Percentiles rank a stretch among this genome's conserved stretches.
Evolutionary conservation across 176 grass and related monocot species (phyloP).

Genomic region (Urochloa ruziziensis): DNA sequence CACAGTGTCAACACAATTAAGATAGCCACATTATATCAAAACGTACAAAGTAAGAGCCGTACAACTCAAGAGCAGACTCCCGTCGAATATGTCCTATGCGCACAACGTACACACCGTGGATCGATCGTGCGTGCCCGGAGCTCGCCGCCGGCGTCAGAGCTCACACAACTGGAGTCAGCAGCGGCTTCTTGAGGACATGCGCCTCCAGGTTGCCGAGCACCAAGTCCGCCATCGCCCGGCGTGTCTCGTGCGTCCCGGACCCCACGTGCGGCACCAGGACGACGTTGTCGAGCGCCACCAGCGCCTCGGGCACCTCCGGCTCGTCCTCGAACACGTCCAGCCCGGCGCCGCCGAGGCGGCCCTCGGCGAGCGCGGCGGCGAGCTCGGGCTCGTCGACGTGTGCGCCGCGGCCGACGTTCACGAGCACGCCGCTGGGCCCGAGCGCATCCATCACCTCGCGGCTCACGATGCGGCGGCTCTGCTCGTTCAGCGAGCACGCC

Average conservation of each 20-base stretch:
- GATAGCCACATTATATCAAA: too few relatives aligned
- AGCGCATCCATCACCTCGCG: conserved; percentile 76
- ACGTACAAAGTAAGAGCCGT: too few relatives aligned
- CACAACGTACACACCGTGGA: too few relatives aligned
- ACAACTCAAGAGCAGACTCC: too few relatives aligned
- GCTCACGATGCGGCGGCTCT: conserved; percentile 70
- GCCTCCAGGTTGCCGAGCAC: conserved; percentile 89
- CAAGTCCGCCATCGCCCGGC: conserved; percentile 69
- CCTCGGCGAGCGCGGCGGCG: conserved; percentile 55
- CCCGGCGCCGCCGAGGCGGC: conserved; percentile 68
- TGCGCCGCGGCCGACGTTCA: conserved; percentile 78
- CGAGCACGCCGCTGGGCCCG: conserved; percentile 67
- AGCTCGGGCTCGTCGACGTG: conserved; percentile 86
- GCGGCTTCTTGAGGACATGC: conserved; percentile 53
- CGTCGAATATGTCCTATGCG: too few relatives aligned
- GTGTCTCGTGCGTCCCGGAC: conserved; percentile 60
- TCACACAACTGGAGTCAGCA: conserved; percentile 75
- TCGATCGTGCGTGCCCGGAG: too few relatives aligned
- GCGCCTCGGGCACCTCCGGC: conserved; percentile 57
- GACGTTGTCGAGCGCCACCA: conserved; percentile 69
- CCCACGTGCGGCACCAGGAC: conserved; percentile 83
- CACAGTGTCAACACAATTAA: too few relatives aligned
- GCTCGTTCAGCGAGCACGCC: conserved; percentile 65
- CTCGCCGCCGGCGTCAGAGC: too few relatives aligned
- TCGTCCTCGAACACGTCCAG: conserved; percentile 92